Conservation (phyloP, 768 basidiomycete genomes). For the Leucosporidium scottii region DNA sequence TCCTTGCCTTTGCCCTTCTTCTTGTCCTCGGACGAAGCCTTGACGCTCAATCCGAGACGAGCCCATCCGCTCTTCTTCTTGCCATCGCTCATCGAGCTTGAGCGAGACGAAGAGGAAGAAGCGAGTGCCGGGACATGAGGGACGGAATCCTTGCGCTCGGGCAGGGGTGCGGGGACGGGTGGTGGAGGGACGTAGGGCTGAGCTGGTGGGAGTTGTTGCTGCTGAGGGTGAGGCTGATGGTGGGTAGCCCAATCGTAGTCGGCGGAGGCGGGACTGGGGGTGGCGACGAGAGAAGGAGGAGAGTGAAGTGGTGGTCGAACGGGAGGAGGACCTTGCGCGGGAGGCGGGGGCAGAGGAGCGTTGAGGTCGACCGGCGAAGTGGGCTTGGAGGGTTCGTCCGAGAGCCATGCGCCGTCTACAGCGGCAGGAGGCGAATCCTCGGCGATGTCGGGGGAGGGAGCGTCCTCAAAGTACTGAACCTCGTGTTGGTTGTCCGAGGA, state of each 20-base stretch:
- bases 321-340: not conserved
- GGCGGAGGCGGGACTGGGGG: slow-evolving; percentile 13
- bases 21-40: slow-evolving; percentile 46
- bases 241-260: slow-evolving; percentile 41
- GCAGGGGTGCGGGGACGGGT: slow-evolving; percentile 44
- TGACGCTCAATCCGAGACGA: slow-evolving; percentile 48
- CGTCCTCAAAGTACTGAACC: not conserved
- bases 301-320: not conserved
- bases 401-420: not conserved
- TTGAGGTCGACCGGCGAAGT: not conserved
- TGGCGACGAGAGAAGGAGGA: slow-evolving; percentile 17
- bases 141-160: slow-evolving; percentile 9
- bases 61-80: slow-evolving; percentile 57
- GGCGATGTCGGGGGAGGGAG: not conserved
- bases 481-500: not conserved
- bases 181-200: slow-evolving; percentile 62
- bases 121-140: slow-evolving; percentile 34
- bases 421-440: not conserved
- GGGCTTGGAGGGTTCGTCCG: not conserved
- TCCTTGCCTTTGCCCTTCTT: slow-evolving; percentile 42
- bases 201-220: not conserved
- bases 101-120: slow-evolving; percentile 10
- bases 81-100: slow-evolving; percentile 52
- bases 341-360: not conserved
- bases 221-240: slow-evolving; percentile 36